Base-by-base conservation (phyloP, 768 basidiomycete species). In the Tephrocybe sp. region DNA sequence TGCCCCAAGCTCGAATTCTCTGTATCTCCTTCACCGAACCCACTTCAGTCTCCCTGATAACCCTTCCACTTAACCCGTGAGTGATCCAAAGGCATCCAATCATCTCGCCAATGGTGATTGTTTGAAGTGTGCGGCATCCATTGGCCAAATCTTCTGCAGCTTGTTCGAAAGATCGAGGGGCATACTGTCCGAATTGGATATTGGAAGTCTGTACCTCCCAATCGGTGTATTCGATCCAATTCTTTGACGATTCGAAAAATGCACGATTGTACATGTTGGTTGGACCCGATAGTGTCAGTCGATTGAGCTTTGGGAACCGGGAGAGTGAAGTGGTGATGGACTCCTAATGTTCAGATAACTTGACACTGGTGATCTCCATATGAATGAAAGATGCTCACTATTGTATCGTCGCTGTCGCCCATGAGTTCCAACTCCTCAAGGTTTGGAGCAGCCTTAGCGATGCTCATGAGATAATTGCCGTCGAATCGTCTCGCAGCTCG, bases 361-460 rank as follows among this genome's bases (percentile, higher is more conserved):
- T n/a, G 42, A 8, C 12, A 19, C 9, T 23, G 18, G 16, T 15
- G 5, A 15, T 4, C 6, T 31, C 33, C n/a, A n/a, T 24, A 29
- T 23, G 18, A 19, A 25, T 18, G 27, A 5, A 33, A 41, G 15
- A 23, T 13, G 34, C 45, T 29, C 31, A 52, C 51, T n/a, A 52
- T 42, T 15, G 23, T 42, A 19, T 45, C 51, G 13, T 42, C 40
- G 19, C 51, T 52, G 44, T 52, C 30, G 15, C 51, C 50, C 29
- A 52, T 46, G 37, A 52, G 50, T 37, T 50, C 49, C 24, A 50
- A 38, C 30, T 44, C 49, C 27, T 45, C 49, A 25, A 50, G 42
- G 36, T 45, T 50, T 9, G 43, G 49, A 15, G 36, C 49, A 31
- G 50, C 50, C 18, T 51, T 45, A 9, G 44, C 24, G 4, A 51